These are phyloP conservation scores for cucumber (Cucumis sativus) DNA, from an alignment of 306 rosid genomes.

Conservation along the genomic window Cucumber_9930_V3 NC_026656.2:3440001-3440500, in stretches of 20 bases:
- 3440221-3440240: constrained; percentile 29
- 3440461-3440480: constrained; percentile 28
- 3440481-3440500: constrained; percentile 44
- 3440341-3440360: constrained; percentile 35
- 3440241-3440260: constrained; percentile 8
- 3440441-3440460: constrained; percentile 16
- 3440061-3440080: too few species aligned
- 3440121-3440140: constrained; percentile 8
- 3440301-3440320: constrained; percentile 22
- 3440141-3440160: constrained; percentile 35
- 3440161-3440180: constrained; percentile 22
- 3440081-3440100: neutral
- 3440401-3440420: constrained; percentile 40
- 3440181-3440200: constrained; percentile 21
- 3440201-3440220: constrained; percentile 17
- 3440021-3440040: neutral
- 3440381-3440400: constrained; percentile 22
- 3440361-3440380: constrained; percentile 40
- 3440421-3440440: constrained; percentile 38
- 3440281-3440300: constrained; percentile 9
- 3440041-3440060: too few species aligned
- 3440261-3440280: constrained; percentile 15
- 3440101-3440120: neutral
- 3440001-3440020: neutral
- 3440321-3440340: constrained; percentile 55